Evolutionary conservation across 2,329 filamentous ascomycete species (phyloP).

Genomic region (Elsinoe batatas): DNA sequence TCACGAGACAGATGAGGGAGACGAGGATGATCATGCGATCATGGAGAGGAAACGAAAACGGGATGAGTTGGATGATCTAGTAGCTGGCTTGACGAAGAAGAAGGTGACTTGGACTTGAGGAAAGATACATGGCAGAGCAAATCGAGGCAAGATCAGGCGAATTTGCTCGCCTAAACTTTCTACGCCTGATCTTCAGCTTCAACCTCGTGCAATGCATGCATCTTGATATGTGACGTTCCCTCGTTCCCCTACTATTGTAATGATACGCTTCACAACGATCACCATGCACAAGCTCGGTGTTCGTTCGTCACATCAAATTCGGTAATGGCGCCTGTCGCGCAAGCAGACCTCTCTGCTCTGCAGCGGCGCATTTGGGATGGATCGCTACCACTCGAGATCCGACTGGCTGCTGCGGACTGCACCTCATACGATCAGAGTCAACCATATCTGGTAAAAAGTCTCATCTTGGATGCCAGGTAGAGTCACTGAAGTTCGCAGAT

Average conservation of each 20-base stretch:
- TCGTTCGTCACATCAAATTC: constrained; percentile 1
- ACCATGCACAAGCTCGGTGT: no score
- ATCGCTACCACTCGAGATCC: constrained; percentile 50
- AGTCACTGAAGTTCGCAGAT: constrained; percentile 35
- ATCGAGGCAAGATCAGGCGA: constrained; percentile 8
- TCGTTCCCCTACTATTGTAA: not conserved
- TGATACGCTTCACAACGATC: not conserved
- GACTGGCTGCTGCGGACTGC: constrained; percentile 49
- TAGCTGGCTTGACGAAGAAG: constrained; percentile 62
- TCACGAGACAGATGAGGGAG: constrained; percentile 26
- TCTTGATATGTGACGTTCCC: not conserved
- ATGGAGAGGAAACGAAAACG: constrained; percentile 57
- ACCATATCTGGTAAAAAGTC: constrained; percentile 46
- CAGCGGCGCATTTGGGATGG: constrained; percentile 49
- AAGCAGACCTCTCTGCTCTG: constrained; percentile 22
- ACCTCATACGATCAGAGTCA: constrained; percentile 50
- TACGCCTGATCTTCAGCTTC: not conserved
- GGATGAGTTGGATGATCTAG: constrained; percentile 70
- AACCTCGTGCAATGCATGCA: not conserved
- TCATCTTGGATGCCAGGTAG: not conserved
- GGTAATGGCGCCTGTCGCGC: constrained; percentile 7
- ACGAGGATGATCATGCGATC: constrained; percentile 29
- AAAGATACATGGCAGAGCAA: not conserved
- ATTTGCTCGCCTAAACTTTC: not conserved
- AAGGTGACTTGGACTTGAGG: constrained; percentile 47